Evolutionary conservation across 495 filamentous ascomycete genomes (phyloP), one percentile per base, ranked within the genome.

Genomic region (Amphirosellinia nigrospora): DNA sequence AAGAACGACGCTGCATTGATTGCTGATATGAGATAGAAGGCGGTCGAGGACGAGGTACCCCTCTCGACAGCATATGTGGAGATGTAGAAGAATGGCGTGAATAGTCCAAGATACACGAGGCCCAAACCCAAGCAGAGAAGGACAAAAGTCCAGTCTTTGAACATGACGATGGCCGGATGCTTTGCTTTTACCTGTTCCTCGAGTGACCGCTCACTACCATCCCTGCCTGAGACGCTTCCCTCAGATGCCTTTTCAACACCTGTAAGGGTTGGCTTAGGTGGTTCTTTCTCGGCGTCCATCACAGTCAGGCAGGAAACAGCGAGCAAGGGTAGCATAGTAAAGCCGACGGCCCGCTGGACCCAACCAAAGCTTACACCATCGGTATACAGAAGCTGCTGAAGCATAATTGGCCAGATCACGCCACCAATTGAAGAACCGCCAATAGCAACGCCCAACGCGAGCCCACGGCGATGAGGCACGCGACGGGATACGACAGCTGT

Each of bases 401-500:
- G 71, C 71, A 74, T 81, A 63, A 81, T 79, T 50, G 76, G 79
- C 69, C 88, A 81, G n/a, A 82, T 75, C 0, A 89, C 73, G 5
- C 87, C 88, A 9, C 86, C 88, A 0, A 87, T 65, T 0, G 86
- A 87, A 0, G 88, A 89, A 0, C 88, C 88, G 1, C 80, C 78
- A 8, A 87, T 72, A 0, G 81, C 79, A 16, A 89, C 79, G 0
- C 88, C 89, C 45, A 88, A 60, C 0, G 87, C 87, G 0, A 82
- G 70, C 8, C 75, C 86, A 0, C 86, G 79, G 23, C 82, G 82
- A 11, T 79, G 72, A 28, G 83, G 81, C 73, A 89, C 79, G 39
- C 80, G 81, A 52, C 85, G 81, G 0, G 80, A 79, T 4, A 87
- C 78, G 1, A 85, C 79, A 0, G 80, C 82, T 0, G 86, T 60